Evolutionary conservation across 768 basidiomycete genomes (phyloP), one percentile per base, ranked within the genome.

Genomic region (Royoungia palumana): DNA sequence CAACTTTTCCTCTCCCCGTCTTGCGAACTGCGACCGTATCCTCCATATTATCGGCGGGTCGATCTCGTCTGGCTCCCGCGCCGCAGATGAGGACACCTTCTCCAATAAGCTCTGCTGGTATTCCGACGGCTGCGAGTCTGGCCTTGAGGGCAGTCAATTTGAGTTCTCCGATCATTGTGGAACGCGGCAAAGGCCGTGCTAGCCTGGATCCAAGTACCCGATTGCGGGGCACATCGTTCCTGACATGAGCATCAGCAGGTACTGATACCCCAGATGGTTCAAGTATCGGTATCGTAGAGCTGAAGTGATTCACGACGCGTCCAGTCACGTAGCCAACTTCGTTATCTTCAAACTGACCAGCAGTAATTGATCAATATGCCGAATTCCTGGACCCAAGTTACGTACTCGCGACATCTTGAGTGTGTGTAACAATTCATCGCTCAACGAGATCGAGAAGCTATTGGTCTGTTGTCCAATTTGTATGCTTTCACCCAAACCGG

Each of bases 161-260:
- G 35, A 99, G 80, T 61, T 98, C 96, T 43, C 96, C 96, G 47
- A 99, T 96, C 85, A 97, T 95, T 7, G 94, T 89, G 0, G 95
- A 94, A 50, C 84, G 81, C 1, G 93, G 91, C 3, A 97, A 74
- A 3, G 80, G 71, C 10, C 80, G 75, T 17, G 79, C 72, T 14
- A 82, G 77, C 25, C 88, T 80, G n/a, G 83, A 77, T 16, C 85
- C 87, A 19, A 89, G 75, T 28, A 74, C 72, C 17, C 72, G 79
- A 19, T 70, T 70, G 35, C 64, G 56, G 30, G 63, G 54, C 11
- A 57, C 52, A 12, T 70, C 58, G 4, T 60, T 47, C 47, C 55
- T 22, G 48, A 53, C 19, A 41, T 63, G 55, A 20, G 54, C 46
- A 19, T 68, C 61, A 17, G 65, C 52, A 0, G 55, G 47, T 21